Conservation (phyloP, 2,329 filamentous ascomycete species). For the Colletotrichum viniferum region DNA sequence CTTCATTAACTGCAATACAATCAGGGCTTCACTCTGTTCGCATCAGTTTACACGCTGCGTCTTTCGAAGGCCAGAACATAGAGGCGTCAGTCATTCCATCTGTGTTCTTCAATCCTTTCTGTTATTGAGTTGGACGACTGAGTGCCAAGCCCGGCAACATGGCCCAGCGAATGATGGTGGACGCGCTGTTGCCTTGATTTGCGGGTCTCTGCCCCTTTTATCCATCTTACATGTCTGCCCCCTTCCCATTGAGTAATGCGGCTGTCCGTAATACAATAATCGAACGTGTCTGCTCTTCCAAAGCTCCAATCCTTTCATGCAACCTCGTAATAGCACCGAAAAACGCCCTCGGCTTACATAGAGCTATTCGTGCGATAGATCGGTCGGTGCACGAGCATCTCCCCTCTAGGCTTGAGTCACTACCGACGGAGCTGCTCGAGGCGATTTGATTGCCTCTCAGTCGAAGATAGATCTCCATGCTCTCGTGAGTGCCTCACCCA, state of each 20-base stretch:
- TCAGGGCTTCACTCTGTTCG: rapidly evolving
- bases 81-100: not conserved
- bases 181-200: not conserved
- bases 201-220: not conserved
- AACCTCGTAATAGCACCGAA: not conserved
- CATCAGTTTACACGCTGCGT: no score
- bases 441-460: not conserved
- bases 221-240: not conserved
- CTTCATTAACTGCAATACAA: no score
- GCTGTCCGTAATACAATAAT: not conserved
- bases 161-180: not conserved
- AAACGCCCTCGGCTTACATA: not conserved
- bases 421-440: not conserved
- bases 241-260: not conserved
- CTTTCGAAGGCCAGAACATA: not conserved
- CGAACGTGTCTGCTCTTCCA: rapidly evolving
- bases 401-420: not conserved
- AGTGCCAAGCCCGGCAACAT: not conserved
- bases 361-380: not conserved
- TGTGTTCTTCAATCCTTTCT: not conserved
- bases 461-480: not conserved
- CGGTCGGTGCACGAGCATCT: not conserved
- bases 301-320: not conserved
- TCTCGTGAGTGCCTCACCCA: not conserved
- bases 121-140: not conserved